Conservation (phyloP, 1,284 basidiomycete genomes). For the Marasmius sp. region DNA sequence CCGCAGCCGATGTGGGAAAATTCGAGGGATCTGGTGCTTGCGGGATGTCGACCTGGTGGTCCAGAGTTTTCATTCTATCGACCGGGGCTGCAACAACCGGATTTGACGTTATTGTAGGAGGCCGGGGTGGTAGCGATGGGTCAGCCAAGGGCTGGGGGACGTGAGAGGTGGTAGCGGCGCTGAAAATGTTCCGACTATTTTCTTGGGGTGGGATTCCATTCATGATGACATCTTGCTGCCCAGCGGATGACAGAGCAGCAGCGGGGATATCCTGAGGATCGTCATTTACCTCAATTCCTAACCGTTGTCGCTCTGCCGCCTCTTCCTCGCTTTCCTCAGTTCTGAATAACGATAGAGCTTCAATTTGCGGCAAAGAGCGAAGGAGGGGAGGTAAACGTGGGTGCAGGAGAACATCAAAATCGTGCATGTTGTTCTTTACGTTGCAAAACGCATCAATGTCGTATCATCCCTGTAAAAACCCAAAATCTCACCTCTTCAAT, state of each 20-base stretch:
- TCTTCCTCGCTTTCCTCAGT: slow-evolving; percentile 67
- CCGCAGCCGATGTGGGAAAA: too few relatives aligned
- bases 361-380: slow-evolving; percentile 64
- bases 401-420: slow-evolving; percentile 67
- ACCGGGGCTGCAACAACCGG: not conserved
- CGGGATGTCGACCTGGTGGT: too few relatives aligned
- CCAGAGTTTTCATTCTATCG: too few relatives aligned
- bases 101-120: not conserved
- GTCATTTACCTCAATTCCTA: slow-evolving; percentile 32
- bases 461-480: not conserved
- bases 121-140: not conserved
- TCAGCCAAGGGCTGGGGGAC: not conserved
- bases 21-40: too few relatives aligned
- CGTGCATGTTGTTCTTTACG: slow-evolving; percentile 22
- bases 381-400: slow-evolving; percentile 76
- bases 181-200: not conserved
- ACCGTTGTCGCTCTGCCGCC: slow-evolving; percentile 36
- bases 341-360: slow-evolving; percentile 57
- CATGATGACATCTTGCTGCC: slow-evolving; percentile 22
- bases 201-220: not conserved
- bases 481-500: slow-evolving; percentile 26
- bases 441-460: not conserved
- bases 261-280: not conserved
- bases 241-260: slow-evolving; percentile 10
- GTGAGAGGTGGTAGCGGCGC: not conserved